These are phyloP conservation scores for Penicillium rolfsii DNA, from an alignment of 2,329 filamentous ascomycete species.

Conservation along the genomic window DNA sequence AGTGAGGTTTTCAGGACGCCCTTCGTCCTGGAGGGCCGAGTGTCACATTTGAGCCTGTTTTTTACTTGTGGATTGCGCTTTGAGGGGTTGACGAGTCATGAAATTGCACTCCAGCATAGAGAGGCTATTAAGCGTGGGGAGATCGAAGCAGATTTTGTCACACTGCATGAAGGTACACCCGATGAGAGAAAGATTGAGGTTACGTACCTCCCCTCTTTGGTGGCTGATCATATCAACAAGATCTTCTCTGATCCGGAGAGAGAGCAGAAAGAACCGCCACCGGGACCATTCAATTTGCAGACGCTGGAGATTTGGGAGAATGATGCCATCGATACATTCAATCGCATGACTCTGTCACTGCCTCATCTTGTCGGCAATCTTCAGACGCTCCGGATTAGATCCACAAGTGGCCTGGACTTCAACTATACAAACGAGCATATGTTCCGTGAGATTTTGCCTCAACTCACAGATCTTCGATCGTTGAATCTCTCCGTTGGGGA, in stretches of 20 bases:
- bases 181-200: constrained; percentile 21
- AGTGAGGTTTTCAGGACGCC: constrained; percentile 23
- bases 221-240: constrained; percentile 18
- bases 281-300: constrained; percentile 14
- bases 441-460: constrained; percentile 20
- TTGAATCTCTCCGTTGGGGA: constrained; percentile 30
- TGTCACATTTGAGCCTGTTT: constrained; percentile 27
- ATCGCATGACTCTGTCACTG: constrained; percentile 25
- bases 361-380: constrained; percentile 25
- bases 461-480: constrained; percentile 20
- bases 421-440: constrained; percentile 14
- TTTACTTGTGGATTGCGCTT: constrained; percentile 29
- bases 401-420: constrained; percentile 29
- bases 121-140: constrained; percentile 27
- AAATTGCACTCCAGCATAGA: constrained; percentile 14
- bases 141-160: constrained; percentile 14
- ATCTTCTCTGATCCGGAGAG: constrained; percentile 12
- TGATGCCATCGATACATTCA: constrained; percentile 30
- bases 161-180: constrained; percentile 10
- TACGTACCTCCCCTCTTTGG: constrained; percentile 19
- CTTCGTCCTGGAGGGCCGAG: constrained; percentile 25
- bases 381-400: constrained; percentile 25
- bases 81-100: constrained; percentile 26
- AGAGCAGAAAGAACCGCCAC: constrained; percentile 5
- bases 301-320: constrained; percentile 35